Conservation (phyloP, 2,329 filamentous ascomycete genomes). For the Alternaria sp. region DNA sequence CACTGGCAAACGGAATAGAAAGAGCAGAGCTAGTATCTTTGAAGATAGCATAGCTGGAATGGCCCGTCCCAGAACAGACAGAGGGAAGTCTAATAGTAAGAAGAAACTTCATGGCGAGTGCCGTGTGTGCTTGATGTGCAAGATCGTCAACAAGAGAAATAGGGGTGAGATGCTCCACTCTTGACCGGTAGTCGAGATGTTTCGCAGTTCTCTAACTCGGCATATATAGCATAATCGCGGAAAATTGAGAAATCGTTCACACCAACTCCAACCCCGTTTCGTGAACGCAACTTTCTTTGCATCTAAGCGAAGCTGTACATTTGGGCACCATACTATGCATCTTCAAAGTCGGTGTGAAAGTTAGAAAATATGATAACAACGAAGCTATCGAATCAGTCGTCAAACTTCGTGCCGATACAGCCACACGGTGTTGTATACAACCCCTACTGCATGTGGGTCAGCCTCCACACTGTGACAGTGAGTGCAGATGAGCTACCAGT, state of each 20-base stretch:
- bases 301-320: neutral
- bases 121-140: neutral
- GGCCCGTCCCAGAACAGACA: neutral
- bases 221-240: neutral
- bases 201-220: accelerated
- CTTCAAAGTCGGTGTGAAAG: neutral
- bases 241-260: neutral
- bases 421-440: neutral
- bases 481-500: too few species aligned
- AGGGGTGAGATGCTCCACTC: accelerated
- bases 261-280: neutral
- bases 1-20: neutral
- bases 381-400: too few species aligned
- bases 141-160: too few species aligned
- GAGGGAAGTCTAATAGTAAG: neutral
- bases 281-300: neutral
- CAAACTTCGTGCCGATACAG: too few species aligned
- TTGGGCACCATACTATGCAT: neutral
- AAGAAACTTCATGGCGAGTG: neutral
- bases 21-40: neutral
- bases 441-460: neutral
- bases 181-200: accelerated
- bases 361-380: accelerated
- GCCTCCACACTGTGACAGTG: too few species aligned
- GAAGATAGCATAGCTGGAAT: neutral